A percentile compares a stretch with the other conserved stretches of the same genome.
Conservation (phyloP, 768 basidiomycete genomes). For the Pleurotus sapidus region DNA sequence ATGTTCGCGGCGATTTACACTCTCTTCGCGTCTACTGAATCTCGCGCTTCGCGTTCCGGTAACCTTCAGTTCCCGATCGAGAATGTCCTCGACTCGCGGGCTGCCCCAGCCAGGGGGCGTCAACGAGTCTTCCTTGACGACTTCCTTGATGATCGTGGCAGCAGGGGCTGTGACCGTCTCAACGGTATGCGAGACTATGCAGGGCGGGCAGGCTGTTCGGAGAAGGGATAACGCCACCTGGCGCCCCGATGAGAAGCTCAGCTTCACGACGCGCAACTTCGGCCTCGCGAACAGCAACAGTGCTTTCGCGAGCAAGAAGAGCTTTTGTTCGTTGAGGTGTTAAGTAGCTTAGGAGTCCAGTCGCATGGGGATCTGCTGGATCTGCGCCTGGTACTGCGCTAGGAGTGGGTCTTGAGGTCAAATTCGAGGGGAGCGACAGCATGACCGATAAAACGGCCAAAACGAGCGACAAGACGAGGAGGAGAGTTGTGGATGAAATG, state of each 20-base stretch:
- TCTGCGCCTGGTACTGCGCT: constrained; percentile 18
- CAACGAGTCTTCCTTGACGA: constrained; percentile 78
- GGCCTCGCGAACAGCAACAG: constrained; percentile 79
- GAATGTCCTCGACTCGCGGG: constrained; percentile 73
- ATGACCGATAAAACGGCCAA: constrained; percentile 88
- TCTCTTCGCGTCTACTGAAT: constrained; percentile 85
- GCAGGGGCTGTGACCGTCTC: constrained; percentile 55
- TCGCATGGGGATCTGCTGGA: constrained; percentile 35
- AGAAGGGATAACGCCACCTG: constrained; percentile 72
- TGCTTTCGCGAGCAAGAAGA: constrained; percentile 74
- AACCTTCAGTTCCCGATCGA: constrained; percentile 83
- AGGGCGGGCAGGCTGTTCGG: constrained; percentile 55
- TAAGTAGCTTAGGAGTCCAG: constrained; percentile 68
- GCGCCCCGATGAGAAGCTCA: constrained; percentile 77
- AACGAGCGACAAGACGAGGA: constrained; percentile 82
- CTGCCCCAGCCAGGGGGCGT: constrained; percentile 82
- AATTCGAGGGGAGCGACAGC: constrained; percentile 75
- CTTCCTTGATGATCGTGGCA: constrained; percentile 85
- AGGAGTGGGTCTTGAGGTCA: constrained; percentile 15
- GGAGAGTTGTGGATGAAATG: constrained; percentile 85
- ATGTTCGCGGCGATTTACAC: constrained; percentile 80
- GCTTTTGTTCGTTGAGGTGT: constrained; percentile 82
- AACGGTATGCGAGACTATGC: constrained; percentile 48
- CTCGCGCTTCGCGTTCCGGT: constrained; percentile 86
- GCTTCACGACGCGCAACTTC: constrained; percentile 90